Base-by-base conservation (phyloP, 2,329 filamentous ascomycete genomes). In the Ambrosiella beaveri region DNA sequence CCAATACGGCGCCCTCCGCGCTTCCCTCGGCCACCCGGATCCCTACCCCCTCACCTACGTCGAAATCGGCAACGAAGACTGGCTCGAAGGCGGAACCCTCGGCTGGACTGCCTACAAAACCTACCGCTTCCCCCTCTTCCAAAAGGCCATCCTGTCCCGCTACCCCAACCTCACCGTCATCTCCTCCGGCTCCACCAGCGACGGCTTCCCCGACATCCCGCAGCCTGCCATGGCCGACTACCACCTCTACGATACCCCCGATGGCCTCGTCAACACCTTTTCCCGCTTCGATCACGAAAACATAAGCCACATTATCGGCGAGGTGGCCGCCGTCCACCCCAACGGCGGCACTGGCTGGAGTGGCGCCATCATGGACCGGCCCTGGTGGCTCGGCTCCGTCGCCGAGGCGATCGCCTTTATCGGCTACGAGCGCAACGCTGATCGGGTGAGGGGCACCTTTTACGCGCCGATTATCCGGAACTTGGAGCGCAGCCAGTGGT, bases 1-100 rank as follows among this genome's bases (percentile, higher is more conserved):
- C 1, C 73, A 72, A 27, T 83, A 77, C 71, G 81, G 82, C 12
- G 71, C 74, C 3, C 67, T 74, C 6, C 78, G 82, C 15, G 80
- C 79, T 6, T 68, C 74, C 49, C 71, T 82, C 1, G 82, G 82
- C 2, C 77, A 84, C 63, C 74, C 79, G 0, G 72, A 80, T 60
- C 82, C 82, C 0, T 85, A 79, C 69, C 70, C 66, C 37, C 71
- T 86, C 54, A 71, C 75, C 9, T 82, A 77, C 63, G 78, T 85
- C 57, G 82, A 85, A 67, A 69, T 85, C 49, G 82, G 83, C 60
- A 85, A 86, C 65, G 82, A 86, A 65, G 82, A 86, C 63, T 78
- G 77, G 71, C 74, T 84, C 3, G 74, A 72, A 35, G 73, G 73
- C 2, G 75, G 74, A 4, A 70, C 73, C 1, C 64, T 65, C 0